Conservation (phyloP, 1,284 basidiomycete genomes). For the Ganoderma lucidum region DNA sequence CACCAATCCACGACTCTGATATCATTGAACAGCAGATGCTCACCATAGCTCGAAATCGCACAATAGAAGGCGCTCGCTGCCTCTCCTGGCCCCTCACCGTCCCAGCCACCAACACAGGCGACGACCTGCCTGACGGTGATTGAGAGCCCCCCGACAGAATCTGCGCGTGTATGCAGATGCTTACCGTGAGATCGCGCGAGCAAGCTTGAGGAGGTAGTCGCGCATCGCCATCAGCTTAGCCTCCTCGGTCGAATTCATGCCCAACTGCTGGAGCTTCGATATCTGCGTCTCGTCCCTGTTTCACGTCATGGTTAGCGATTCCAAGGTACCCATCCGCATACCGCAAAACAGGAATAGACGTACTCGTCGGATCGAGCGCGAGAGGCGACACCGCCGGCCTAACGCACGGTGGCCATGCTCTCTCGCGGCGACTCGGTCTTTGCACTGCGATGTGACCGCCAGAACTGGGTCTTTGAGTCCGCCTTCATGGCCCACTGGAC, state of each 20-base stretch:
- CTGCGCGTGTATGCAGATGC: conserved; percentile 53
- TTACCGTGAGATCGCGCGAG: conserved; percentile 71
- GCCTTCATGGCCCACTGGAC: conserved; percentile 88
- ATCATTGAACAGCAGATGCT: conserved; percentile 31
- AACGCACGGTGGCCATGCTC: conserved; percentile 69
- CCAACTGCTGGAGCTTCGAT: conserved; percentile 78
- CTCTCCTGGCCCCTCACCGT: conserved; percentile 57
- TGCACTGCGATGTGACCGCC: conserved; percentile 63
- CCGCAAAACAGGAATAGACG: conserved; percentile 5
- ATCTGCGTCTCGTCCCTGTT: conserved; percentile 80
- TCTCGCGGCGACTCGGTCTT: conserved; percentile 75
- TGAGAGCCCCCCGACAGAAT: conserved; percentile 68
- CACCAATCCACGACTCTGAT: background rate
- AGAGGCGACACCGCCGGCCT: conserved; percentile 54
- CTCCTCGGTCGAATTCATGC: conserved; percentile 84
- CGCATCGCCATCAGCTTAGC: conserved; percentile 85
- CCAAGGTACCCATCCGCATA: background rate
- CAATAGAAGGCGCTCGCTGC: conserved; percentile 55
- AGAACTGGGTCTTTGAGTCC: conserved; percentile 74
- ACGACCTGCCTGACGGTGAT: conserved; percentile 73
- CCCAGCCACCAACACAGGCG: conserved; percentile 67
- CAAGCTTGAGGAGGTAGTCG: conserved; percentile 88
- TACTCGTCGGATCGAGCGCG: conserved; percentile 80
- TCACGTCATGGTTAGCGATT: background rate
- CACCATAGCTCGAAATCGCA: conserved; percentile 78